Percentiles rank a stretch among this genome's conserved stretches.
Conservation (phyloP, 2,329 filamentous ascomycete genomes). For the Pestalotiopsis sp. region DNA sequence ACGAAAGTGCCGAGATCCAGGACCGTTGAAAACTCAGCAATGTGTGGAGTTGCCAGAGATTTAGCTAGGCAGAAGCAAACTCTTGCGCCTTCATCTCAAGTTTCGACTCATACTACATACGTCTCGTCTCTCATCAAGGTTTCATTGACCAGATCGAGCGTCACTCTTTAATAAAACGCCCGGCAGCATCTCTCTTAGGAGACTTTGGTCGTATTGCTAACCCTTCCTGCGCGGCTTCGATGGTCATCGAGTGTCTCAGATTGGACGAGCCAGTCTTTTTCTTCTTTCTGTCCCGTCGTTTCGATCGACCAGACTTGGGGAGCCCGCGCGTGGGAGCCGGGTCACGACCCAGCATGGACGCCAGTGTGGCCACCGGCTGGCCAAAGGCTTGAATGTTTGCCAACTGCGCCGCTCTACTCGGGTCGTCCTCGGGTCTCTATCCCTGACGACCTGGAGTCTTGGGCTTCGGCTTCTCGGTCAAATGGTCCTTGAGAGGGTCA, state of each 20-base stretch:
- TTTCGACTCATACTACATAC: background rate
- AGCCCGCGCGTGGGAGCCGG: background rate
- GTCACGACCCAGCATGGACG: background rate
- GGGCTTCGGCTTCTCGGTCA: slow-evolving; percentile 38
- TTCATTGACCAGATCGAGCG: background rate
- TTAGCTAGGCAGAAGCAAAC: no score
- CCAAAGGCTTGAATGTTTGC: background rate
- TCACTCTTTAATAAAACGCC: background rate
- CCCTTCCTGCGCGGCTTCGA: background rate
- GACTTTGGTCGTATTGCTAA: background rate
- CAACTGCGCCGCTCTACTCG: background rate
- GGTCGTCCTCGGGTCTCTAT: background rate
- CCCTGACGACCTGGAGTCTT: slow-evolving; percentile 32
- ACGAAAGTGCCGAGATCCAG: no score
- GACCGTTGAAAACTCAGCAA: no score
- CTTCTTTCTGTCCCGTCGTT: background rate
- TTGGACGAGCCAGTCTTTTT: background rate
- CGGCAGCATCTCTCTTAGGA: background rate
- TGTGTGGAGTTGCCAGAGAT: no score
- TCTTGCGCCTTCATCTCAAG: no score
- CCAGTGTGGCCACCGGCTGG: background rate
- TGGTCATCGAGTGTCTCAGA: background rate
- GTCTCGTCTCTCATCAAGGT: background rate
- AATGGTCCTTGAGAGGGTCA: slow-evolving; percentile 53
- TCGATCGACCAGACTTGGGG: background rate